Evolutionary conservation across 495 filamentous ascomycete species (phyloP).

Genomic region (Aspergillus baeticus): DNA sequence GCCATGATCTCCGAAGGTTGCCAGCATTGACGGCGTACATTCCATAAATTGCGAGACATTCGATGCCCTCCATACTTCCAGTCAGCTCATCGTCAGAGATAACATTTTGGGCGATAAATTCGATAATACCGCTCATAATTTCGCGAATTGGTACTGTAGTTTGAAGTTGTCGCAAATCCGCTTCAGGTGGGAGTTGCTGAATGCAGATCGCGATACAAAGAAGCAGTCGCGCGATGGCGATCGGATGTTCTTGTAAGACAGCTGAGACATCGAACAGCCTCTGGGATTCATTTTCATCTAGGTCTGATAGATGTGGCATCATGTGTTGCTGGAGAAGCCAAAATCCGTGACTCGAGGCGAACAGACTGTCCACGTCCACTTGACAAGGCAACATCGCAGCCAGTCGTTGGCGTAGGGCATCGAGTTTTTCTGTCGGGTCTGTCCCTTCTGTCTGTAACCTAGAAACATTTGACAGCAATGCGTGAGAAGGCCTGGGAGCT

Average conservation of each 20-base stretch:
- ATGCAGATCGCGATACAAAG: conserved; percentile 18
- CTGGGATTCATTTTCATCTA: too few relatives aligned
- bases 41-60: conserved; percentile 20
- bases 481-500: too few relatives aligned
- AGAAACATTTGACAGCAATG: too few relatives aligned
- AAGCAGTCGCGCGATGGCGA: conserved; percentile 11
- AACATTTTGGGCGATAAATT: too few relatives aligned
- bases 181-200: conserved; percentile 17
- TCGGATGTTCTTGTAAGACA: conserved; percentile 13
- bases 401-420: conserved; percentile 9
- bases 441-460: not conserved
- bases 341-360: conserved; percentile 13
- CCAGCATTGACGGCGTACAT: conserved; percentile 19
- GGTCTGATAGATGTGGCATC: conserved; percentile 8
- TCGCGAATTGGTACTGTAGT: not conserved
- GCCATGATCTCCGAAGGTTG: conserved; percentile 20
- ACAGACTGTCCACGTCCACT: conserved; percentile 12
- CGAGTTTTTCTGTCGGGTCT: conserved; percentile 1
- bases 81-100: not conserved
- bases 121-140: too few relatives aligned
- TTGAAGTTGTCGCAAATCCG: conserved; percentile 5
- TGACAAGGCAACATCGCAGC: conserved; percentile 11
- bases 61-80: conserved; percentile 16
- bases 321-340: conserved; percentile 17
- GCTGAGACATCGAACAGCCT: too few relatives aligned